phyloP scores from a whole-genome alignment of 2,329 filamentous ascomycete species.

The Xylaria arbuscula region DNA sequence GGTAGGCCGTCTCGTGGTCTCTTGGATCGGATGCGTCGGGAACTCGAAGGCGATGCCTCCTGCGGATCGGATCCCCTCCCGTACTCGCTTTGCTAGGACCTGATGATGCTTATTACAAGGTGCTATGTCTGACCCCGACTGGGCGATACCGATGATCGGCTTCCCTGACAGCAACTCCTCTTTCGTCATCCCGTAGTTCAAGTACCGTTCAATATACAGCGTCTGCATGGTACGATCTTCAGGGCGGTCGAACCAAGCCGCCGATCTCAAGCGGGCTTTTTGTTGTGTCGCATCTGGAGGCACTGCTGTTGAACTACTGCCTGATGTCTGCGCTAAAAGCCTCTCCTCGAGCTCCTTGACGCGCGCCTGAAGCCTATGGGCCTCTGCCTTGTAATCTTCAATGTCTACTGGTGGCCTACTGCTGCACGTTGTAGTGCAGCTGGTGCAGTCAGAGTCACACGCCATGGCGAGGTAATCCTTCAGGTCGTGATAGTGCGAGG shows the following conservation, averaged over 20 bases:
- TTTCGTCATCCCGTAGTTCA: constrained; percentile 61
- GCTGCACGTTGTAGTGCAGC: constrained; percentile 31
- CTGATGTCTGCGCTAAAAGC: constrained; percentile 30
- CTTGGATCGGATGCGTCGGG: constrained; percentile 64
- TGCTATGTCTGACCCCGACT: constrained; percentile 62
- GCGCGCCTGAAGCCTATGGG: constrained; percentile 38
- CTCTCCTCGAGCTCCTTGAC: constrained; percentile 43
- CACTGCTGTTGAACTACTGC: constrained; percentile 18
- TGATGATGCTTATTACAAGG: constrained; percentile 63
- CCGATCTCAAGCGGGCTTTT: constrained; percentile 37
- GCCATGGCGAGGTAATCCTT: constrained; percentile 24
- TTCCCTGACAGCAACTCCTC: constrained; percentile 62
- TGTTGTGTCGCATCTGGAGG: constrained; percentile 13
- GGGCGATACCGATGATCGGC: constrained; percentile 64
- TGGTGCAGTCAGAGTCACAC: constrained; percentile 38
- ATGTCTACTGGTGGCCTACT: constrained; percentile 40
- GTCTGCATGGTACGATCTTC: constrained; percentile 57
- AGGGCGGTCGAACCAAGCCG: constrained; percentile 57
- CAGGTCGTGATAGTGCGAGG: not conserved
- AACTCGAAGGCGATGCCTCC: constrained; percentile 64
- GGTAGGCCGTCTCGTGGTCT: constrained; percentile 59
- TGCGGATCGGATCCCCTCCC: constrained; percentile 61
- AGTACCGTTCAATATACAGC: constrained; percentile 61
- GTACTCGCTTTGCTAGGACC: constrained; percentile 60
- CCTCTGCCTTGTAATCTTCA: constrained; percentile 45